Evolutionary conservation across 768 basidiomycete species (phyloP).

Genomic region (Pleurotus platypus): DNA sequence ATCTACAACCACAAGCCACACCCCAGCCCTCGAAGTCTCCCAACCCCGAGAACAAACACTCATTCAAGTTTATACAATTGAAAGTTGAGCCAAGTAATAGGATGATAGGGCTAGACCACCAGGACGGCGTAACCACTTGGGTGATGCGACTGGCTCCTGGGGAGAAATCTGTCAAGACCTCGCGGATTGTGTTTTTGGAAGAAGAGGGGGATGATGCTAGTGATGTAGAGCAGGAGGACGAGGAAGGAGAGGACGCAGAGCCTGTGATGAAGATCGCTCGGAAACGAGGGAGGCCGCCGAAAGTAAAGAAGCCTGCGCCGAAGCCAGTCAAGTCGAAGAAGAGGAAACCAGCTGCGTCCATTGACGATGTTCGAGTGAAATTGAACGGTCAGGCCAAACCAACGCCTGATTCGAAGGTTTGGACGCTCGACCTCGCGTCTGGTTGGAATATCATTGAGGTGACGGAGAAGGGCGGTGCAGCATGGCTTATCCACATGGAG

Average conservation of each 20-base stretch:
- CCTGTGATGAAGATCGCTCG: constrained; percentile 23
- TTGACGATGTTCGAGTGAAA: constrained; percentile 60
- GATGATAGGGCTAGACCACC: constrained; percentile 53
- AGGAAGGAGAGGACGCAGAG: constrained; percentile 43
- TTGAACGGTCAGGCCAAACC: constrained; percentile 55
- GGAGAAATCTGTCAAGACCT: constrained; percentile 54
- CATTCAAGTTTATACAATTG: constrained; percentile 48
- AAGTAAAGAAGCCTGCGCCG: constrained; percentile 25
- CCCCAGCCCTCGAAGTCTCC: neutral
- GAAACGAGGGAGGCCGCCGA: constrained; percentile 36
- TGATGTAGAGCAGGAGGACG: constrained; percentile 41
- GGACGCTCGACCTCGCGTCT: constrained; percentile 57
- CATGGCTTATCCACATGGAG: constrained; percentile 13
- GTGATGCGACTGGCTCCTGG: constrained; percentile 54
- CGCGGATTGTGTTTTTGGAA: constrained; percentile 53
- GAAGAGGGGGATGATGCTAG: constrained; percentile 34
- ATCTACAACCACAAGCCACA: neutral
- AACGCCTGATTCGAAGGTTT: constrained; percentile 41
- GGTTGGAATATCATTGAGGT: constrained; percentile 69
- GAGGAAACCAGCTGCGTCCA: constrained; percentile 32
- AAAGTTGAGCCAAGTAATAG: constrained; percentile 59
- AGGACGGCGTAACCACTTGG: constrained; percentile 76
- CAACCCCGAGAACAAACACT: constrained; percentile 27
- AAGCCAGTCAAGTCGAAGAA: constrained; percentile 35
- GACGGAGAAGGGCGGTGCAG: constrained; percentile 29